Conservation (phyloP, 352 stramenopile genomes). For the Phytopythium litorale region DNA sequence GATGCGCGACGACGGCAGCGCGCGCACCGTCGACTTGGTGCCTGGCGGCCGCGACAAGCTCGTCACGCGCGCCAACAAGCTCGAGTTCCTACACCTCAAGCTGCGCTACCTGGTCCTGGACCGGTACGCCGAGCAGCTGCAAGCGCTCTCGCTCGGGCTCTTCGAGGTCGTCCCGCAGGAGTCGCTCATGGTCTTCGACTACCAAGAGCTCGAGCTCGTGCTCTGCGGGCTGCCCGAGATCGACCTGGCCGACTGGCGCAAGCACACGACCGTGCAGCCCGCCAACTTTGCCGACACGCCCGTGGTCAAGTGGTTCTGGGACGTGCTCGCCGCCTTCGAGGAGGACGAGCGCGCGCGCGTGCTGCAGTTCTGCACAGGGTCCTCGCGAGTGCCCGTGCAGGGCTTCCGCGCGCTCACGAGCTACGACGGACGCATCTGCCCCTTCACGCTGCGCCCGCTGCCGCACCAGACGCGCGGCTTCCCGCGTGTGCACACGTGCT, state of each 20-base stretch:
- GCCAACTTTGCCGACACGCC: conserved; percentile 42
- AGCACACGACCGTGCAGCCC: conserved; percentile 56
- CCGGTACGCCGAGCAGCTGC: conserved; percentile 89
- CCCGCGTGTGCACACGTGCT: conserved; percentile 80
- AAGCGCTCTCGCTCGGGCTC: conserved; percentile 86
- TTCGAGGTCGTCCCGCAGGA: conserved; percentile 97
- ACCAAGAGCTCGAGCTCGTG: conserved; percentile 94
- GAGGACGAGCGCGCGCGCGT: conserved; percentile 80
- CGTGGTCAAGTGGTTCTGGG: conserved; percentile 77
- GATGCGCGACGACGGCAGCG: conserved; percentile 45
- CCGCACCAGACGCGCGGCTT: conserved; percentile 58
- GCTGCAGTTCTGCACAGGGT: conserved; percentile 85
- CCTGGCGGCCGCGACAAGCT: conserved; percentile 44
- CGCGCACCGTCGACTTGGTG: conserved; percentile 64
- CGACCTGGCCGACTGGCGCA: conserved; percentile 87
- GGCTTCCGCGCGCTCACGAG: conserved; percentile 81
- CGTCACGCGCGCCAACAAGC: conserved; percentile 95
- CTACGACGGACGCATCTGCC: conserved; percentile 79
- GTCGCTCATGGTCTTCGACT: conserved; percentile 97
- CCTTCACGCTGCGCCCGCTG: conserved; percentile 61
- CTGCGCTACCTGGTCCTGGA: conserved; percentile 96
- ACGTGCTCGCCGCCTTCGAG: conserved; percentile 45
- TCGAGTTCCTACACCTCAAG: conserved; percentile 92
- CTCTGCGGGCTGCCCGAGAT: conserved; percentile 84
- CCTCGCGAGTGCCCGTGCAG: conserved; percentile 80